phyloP scores from a whole-genome alignment of 352 stramenopile genomes.

The Pythium dissimile region DNA sequence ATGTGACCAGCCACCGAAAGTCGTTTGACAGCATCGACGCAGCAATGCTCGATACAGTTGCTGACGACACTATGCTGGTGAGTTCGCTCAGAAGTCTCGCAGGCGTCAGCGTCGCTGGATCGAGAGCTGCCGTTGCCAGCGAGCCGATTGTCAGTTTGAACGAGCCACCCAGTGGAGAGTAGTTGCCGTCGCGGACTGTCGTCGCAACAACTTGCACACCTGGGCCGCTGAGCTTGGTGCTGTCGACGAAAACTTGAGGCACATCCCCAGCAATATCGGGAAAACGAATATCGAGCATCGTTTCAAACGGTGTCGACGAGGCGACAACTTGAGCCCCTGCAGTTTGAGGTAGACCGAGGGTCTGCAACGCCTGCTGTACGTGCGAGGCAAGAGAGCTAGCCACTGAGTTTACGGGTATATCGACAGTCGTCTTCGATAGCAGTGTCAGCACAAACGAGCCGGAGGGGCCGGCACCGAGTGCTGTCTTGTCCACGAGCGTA shows the following conservation, averaged over 20 bases:
- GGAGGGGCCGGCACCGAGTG: conserved; percentile 8
- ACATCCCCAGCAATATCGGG: conserved; percentile 23
- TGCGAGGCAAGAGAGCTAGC: neutral
- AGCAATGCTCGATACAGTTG: neutral
- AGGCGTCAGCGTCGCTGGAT: neutral
- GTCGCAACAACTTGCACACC: conserved; percentile 11
- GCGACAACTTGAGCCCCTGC: neutral
- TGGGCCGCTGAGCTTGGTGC: conserved; percentile 17
- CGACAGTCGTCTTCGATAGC: neutral
- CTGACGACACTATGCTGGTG: conserved; percentile 5
- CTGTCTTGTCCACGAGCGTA: conserved; percentile 16
- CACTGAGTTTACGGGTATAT: neutral
- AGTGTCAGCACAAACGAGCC: conserved; percentile 27
- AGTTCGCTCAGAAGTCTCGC: conserved; percentile 24
- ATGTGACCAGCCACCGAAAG: conserved; percentile 20
- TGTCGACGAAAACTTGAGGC: conserved; percentile 15
- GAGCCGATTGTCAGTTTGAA: conserved; percentile 19
- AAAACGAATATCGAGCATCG: conserved; percentile 18
- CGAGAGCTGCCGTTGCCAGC: neutral
- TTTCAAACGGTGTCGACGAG: neutral
- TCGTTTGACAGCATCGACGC: conserved; percentile 1
- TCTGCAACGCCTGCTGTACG: conserved; percentile 11
- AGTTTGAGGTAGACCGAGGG: conserved; percentile 13
- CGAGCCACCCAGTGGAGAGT: conserved; percentile 22
- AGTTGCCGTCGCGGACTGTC: conserved; percentile 30